These are phyloP conservation scores for Claviceps fusiformis DNA, from an alignment of 2,329 filamentous ascomycete genomes.

Conservation along the genomic window DNA sequence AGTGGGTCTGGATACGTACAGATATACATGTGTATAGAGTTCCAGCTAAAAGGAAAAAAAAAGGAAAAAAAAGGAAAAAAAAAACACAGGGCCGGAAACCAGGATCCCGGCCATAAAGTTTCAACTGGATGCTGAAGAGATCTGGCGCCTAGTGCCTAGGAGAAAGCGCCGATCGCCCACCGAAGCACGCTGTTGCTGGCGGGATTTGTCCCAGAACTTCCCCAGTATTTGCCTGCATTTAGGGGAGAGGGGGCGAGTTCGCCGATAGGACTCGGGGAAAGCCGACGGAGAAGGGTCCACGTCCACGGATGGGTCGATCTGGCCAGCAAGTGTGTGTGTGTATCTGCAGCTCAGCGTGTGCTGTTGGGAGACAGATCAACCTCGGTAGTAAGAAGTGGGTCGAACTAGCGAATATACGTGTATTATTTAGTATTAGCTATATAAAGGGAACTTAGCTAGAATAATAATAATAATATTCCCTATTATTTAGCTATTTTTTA, in stretches of 20 bases:
- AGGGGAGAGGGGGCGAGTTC: not conserved
- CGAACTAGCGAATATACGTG: too few relatives aligned
- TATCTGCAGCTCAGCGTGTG: not conserved
- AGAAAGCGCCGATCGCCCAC: too few relatives aligned
- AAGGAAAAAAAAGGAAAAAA: not conserved
- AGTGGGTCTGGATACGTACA: not conserved
- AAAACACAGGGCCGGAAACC: conserved; percentile 1
- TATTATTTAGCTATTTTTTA: too few relatives aligned
- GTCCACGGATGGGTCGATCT: not conserved
- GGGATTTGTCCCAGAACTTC: too few relatives aligned
- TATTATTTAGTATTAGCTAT: too few relatives aligned
- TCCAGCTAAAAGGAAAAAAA: not conserved
- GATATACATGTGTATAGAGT: not conserved
- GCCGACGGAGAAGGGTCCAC: not conserved
- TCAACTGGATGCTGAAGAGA: not conserved
- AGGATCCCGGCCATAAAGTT: conserved; percentile 3
- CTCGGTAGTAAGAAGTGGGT: too few relatives aligned
- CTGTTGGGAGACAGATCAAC: too few relatives aligned
- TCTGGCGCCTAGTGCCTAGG: too few relatives aligned
- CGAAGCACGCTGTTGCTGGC: not conserved
- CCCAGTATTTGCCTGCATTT: too few relatives aligned
- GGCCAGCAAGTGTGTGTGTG: not conserved
- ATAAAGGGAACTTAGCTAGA: too few relatives aligned
- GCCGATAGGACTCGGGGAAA: not conserved
- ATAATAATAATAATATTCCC: too few relatives aligned